A percentile compares a stretch with the other conserved stretches of the same genome.
These are phyloP conservation scores for Priceomyces fermenticarens DNA, from an alignment of 805 yeast genomes.

Conservation along the genomic window DNA sequence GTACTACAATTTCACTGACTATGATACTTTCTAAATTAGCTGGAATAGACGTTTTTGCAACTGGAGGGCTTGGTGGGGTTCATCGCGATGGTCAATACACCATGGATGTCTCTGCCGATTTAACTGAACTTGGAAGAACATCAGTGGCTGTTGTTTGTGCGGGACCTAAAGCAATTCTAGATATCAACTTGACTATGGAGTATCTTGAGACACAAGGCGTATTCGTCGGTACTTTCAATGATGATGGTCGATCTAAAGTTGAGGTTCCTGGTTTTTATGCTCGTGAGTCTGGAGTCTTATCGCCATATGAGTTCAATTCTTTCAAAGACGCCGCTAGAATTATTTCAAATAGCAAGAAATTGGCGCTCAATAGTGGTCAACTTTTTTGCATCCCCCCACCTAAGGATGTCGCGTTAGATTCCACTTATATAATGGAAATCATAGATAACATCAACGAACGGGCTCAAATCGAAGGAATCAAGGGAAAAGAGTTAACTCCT, in stretches of 20 bases:
- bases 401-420: constrained; percentile 52
- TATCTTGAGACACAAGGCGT: constrained; percentile 90
- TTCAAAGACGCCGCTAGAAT: constrained; percentile 61
- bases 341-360: constrained; percentile 40
- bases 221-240: constrained; percentile 68
- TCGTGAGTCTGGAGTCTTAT: constrained; percentile 66
- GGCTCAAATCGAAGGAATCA: constrained; percentile 51
- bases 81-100: constrained; percentile 73
- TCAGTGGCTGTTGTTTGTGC: constrained; percentile 90
- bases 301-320: constrained; percentile 62
- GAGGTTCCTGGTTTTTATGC: constrained; percentile 80
- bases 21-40: constrained; percentile 76
- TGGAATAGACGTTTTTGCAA: constrained; percentile 82
- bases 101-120: constrained; percentile 83
- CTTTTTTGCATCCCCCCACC: constrained; percentile 87
- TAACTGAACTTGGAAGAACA: constrained; percentile 79
- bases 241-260: constrained; percentile 18
- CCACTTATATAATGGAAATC: constrained; percentile 48
- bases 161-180: constrained; percentile 86
- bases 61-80: constrained; percentile 94
- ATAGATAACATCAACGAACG: constrained; percentile 57
- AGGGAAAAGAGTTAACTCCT: constrained; percentile 80
- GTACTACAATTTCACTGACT: constrained; percentile 87
- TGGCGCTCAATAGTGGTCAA: constrained; percentile 63
- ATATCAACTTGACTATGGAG: constrained; percentile 77